Evolutionary conservation across 2,329 filamentous ascomycete species (phyloP).

Genomic region (Colletotrichum truncatum): DNA sequence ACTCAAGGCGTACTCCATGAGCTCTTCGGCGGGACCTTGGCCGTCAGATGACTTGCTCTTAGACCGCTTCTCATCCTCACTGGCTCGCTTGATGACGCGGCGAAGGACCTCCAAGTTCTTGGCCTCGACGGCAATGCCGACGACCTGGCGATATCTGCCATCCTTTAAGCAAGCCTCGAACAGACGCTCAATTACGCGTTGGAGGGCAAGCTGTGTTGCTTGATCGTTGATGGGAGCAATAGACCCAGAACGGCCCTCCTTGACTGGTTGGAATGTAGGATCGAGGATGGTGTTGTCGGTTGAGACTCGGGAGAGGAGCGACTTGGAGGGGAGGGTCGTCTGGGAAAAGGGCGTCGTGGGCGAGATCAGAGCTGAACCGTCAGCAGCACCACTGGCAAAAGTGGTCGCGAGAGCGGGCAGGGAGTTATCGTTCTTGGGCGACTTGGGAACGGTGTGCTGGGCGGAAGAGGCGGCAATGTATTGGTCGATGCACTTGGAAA

Average conservation of each 20-base stretch:
- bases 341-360: constrained; percentile 96
- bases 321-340: constrained; percentile 91
- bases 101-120: constrained; percentile 90
- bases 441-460: constrained; percentile 56
- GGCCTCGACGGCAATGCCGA: constrained; percentile 95
- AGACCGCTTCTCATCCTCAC: constrained; percentile 80
- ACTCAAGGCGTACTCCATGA: constrained; percentile 95
- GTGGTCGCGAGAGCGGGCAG: constrained; percentile 80
- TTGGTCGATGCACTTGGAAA: constrained; percentile 97
- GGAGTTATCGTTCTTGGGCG: constrained; percentile 51
- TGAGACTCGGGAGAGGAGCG: constrained; percentile 86
- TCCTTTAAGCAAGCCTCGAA: constrained; percentile 90
- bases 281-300: constrained; percentile 71
- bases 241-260: constrained; percentile 63
- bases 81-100: constrained; percentile 88
- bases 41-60: constrained; percentile 68
- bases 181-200: constrained; percentile 84
- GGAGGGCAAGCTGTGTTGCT: constrained; percentile 81
- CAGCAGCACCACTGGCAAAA: constrained; percentile 74
- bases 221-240: constrained; percentile 74
- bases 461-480: constrained; percentile 82
- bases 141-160: constrained; percentile 92
- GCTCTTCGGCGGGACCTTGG: constrained; percentile 75
- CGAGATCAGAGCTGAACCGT: constrained; percentile 78
- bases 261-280: constrained; percentile 63